phyloP scores from a whole-genome alignment of 495 filamentous ascomycete species.

The Lentithecium fluviatile region DNA sequence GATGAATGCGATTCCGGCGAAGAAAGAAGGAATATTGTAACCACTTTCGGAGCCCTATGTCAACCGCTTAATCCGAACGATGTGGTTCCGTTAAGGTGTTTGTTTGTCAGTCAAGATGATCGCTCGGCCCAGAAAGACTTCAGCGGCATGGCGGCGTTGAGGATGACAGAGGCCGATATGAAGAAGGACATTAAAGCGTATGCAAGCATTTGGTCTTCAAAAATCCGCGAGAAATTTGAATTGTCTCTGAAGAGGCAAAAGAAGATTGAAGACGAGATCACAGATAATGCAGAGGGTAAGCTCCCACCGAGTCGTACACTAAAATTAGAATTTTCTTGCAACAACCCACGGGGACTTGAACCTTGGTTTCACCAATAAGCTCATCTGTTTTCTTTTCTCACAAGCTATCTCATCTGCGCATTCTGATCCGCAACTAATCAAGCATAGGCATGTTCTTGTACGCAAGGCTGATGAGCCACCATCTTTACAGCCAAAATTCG shows the following conservation, averaged over 20 bases:
- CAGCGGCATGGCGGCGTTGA: not conserved
- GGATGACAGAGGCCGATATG: conserved; percentile 39
- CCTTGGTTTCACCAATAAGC: too few species aligned
- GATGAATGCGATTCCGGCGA: conserved; percentile 31
- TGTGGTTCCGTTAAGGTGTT: conserved; percentile 31
- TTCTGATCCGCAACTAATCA: not conserved
- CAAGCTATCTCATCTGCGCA: too few species aligned
- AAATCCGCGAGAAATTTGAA: too few species aligned
- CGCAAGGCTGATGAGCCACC: not conserved
- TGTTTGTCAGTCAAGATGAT: conserved; percentile 48
- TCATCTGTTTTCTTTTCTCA: too few species aligned
- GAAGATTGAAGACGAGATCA: too few species aligned
- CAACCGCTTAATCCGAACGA: not conserved
- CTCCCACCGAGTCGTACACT: too few species aligned
- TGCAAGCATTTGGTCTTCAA: not conserved
- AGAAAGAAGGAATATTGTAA: conserved; percentile 23
- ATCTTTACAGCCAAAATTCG: not conserved
- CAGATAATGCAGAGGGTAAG: too few species aligned
- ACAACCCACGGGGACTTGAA: too few species aligned
- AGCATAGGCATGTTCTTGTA: not conserved
- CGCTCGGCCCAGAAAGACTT: conserved; percentile 10
- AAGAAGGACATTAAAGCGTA: conserved; percentile 21
- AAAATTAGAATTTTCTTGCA: too few species aligned
- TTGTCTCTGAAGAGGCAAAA: too few species aligned
- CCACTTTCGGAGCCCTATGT: conserved; percentile 34